Percentiles rank a stretch among this genome's conserved stretches.
Evolutionary conservation across 164 flowering plant genomes (phyloP).

Genomic region (Magnolia changhungtana): DNA sequence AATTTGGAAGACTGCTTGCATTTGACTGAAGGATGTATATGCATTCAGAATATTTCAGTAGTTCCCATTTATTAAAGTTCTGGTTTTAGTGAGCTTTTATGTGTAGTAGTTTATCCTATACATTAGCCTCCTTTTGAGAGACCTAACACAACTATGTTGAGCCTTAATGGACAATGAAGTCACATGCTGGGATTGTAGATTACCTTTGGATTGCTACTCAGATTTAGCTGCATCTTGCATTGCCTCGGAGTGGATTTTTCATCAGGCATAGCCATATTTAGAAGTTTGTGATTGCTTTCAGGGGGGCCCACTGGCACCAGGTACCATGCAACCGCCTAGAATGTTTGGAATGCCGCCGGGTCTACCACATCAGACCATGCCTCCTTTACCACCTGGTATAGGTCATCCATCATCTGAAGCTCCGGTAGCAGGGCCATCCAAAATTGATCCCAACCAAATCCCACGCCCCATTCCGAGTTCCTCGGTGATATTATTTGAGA

Average conservation of each 20-base stretch:
- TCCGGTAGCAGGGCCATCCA: slow-evolving; percentile 55
- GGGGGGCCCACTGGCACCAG: slow-evolving; percentile 46
- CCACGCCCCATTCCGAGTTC: slow-evolving; percentile 81
- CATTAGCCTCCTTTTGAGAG: background rate
- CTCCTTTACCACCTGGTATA: slow-evolving; percentile 51
- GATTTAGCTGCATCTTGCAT: background rate
- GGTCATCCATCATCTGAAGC: slow-evolving; percentile 55
- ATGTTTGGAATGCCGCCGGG: slow-evolving; percentile 80
- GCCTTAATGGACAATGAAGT: too few relatives aligned
- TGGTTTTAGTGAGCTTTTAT: background rate
- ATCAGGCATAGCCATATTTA: background rate
- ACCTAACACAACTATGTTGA: too few relatives aligned
- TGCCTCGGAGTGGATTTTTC: background rate
- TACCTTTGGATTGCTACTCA: background rate
- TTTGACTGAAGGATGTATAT: slow-evolving; percentile 3
- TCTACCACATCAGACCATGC: slow-evolving; percentile 55
- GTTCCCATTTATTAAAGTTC: background rate
- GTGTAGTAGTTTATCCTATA: background rate
- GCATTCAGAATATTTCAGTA: background rate
- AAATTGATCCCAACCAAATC: slow-evolving; percentile 92
- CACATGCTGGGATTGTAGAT: background rate
- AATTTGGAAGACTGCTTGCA: background rate
- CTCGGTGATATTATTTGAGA: slow-evolving; percentile 53
- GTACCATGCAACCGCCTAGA: slow-evolving; percentile 56
- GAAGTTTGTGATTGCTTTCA: slow-evolving; percentile 15